Evolutionary conservation across 768 basidiomycete species (phyloP).

Genomic region (Kwoniella mangroviensis): DNA sequence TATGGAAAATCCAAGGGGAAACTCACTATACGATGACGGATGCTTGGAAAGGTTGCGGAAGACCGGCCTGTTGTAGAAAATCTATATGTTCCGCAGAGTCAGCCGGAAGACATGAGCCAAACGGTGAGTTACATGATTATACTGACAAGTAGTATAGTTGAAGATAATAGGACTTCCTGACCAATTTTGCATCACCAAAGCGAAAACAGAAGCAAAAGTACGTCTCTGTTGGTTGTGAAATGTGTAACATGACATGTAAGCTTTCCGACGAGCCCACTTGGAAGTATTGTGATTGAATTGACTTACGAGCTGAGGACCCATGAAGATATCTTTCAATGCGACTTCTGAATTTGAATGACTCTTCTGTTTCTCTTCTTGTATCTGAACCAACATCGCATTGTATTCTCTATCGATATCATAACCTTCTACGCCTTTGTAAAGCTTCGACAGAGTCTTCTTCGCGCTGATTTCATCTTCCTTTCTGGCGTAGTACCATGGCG

Average conservation of each 20-base stretch:
- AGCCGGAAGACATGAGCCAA: not conserved
- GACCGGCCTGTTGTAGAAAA: constrained; percentile 25
- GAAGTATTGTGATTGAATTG: too few species aligned
- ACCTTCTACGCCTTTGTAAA: constrained; percentile 32
- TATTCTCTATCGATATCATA: constrained; percentile 40
- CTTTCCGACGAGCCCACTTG: constrained; percentile 6
- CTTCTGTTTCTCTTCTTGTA: constrained; percentile 24
- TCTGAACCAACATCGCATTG: constrained; percentile 18
- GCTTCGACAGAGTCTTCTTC: constrained; percentile 16
- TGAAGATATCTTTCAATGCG: constrained; percentile 25
- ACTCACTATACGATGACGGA: constrained; percentile 26
- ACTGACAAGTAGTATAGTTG: constrained; percentile 23
- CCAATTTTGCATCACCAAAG: constrained; percentile 24
- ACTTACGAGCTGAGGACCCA: constrained; percentile 20
- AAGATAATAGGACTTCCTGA: constrained; percentile 18
- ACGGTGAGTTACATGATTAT: not conserved
- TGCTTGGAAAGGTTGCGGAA: constrained; percentile 22
- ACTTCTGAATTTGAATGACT: constrained; percentile 18
- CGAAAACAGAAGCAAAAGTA: constrained; percentile 20
- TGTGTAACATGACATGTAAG: not conserved
- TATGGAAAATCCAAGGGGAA: too few species aligned
- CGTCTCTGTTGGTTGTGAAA: constrained; percentile 2
- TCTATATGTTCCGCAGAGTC: not conserved
- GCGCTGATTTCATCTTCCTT: constrained; percentile 36
- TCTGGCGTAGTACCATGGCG: constrained; percentile 32